These are phyloP conservation scores for Plasmodium sp. DNA, from an alignment of 169 alveolate genomes.

Conservation along the genomic window DNA sequence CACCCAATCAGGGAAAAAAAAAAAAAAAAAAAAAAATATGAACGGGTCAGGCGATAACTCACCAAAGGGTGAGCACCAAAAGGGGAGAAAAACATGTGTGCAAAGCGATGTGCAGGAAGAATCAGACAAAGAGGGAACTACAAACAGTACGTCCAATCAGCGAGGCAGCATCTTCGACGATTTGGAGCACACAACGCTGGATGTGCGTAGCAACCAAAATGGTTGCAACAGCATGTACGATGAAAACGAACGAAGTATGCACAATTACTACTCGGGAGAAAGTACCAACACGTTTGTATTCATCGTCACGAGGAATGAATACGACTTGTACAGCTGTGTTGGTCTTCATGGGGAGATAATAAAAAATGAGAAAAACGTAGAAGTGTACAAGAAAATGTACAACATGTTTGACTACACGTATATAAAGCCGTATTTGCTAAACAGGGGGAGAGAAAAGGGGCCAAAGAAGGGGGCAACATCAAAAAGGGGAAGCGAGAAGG, in stretches of 20 bases:
- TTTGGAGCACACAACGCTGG: background rate
- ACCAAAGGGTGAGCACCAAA: background rate
- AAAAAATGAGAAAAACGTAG: slow-evolving; percentile 61
- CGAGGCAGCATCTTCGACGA: background rate
- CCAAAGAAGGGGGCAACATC: background rate
- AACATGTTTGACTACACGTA: slow-evolving; percentile 27
- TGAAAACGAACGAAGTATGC: slow-evolving; percentile 25
- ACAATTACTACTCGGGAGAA: slow-evolving; percentile 60
- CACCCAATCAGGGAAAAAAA: background rate
- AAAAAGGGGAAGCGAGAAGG: background rate
- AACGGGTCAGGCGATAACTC: slow-evolving; percentile 12
- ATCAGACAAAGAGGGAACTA: background rate
- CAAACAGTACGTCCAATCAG: background rate
- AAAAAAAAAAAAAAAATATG: slow-evolving; percentile 14
- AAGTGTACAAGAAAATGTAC: slow-evolving; percentile 44
- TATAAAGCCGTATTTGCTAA: background rate
- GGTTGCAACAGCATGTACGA: background rate
- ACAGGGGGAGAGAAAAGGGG: background rate
- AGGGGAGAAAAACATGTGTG: background rate
- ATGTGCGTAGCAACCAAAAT: background rate
- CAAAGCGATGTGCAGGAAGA: background rate
- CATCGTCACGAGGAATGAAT: slow-evolving; percentile 53
- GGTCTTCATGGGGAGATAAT: slow-evolving; percentile 73
- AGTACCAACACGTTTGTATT: slow-evolving; percentile 43
- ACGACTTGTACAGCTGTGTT: slow-evolving; percentile 49